Percentiles rank a stretch among this genome's conserved stretches.
phyloP scores from a whole-genome alignment of 495 filamentous ascomycete species.

The Terfezia boudieri region DNA sequence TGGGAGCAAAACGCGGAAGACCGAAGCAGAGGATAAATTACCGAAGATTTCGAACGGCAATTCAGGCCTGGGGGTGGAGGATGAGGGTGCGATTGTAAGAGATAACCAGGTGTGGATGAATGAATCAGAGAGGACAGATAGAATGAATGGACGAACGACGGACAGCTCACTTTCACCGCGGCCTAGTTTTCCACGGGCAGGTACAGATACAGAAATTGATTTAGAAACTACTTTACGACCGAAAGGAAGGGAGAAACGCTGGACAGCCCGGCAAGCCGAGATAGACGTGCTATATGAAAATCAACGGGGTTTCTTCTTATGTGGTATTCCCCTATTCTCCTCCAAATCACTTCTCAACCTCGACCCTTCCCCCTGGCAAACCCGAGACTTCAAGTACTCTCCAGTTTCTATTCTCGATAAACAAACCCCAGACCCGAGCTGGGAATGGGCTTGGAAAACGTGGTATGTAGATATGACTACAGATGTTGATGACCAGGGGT shows the following conservation, averaged over 20 bases:
- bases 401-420: slow-evolving; percentile 75
- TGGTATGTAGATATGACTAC: slow-evolving; percentile 86
- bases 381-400: slow-evolving; percentile 42
- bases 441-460: slow-evolving; percentile 57
- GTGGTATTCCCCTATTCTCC: slow-evolving; percentile 75
- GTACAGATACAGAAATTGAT: slow-evolving; percentile 13
- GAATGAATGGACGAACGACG: no score
- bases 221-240: slow-evolving; percentile 2
- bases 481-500: slow-evolving; percentile 80
- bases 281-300: slow-evolving; percentile 94
- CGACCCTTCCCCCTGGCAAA: slow-evolving; percentile 75
- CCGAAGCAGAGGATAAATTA: not conserved
- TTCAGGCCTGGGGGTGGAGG: not conserved
- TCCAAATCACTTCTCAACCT: slow-evolving; percentile 63
- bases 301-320: slow-evolving; percentile 63
- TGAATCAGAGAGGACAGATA: not conserved
- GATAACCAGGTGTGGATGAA: not conserved
- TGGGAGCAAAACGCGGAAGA: not conserved
- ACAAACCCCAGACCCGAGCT: slow-evolving; percentile 83
- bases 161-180: no score
- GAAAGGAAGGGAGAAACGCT: slow-evolving; percentile 3
- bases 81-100: no score
- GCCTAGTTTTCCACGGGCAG: not conserved
- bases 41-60: not conserved
- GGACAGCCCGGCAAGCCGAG: slow-evolving; percentile 25